Conservation (phyloP, 2,329 filamentous ascomycete genomes). For the Pseudocercospora eumusae region DNA sequence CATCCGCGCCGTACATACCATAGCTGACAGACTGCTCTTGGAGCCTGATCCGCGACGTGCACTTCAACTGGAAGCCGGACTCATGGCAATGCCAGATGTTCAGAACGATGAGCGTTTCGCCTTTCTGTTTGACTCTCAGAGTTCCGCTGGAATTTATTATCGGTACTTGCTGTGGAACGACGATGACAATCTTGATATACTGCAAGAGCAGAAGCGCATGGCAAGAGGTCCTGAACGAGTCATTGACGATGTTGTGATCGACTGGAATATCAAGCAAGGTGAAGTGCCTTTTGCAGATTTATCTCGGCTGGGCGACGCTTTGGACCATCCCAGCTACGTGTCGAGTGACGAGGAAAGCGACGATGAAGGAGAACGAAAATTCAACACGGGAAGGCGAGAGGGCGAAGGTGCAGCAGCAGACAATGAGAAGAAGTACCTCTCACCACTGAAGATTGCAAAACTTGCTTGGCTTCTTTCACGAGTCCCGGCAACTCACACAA, state of each 20-base stretch:
- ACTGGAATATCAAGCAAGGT: conserved; percentile 75
- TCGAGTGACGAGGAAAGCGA: conserved; percentile 83
- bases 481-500: conserved; percentile 72
- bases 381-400: conserved; percentile 41
- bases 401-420: conserved; percentile 43
- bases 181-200: conserved; percentile 49
- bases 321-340: conserved; percentile 81
- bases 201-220: conserved; percentile 44
- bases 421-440: conserved; percentile 62
- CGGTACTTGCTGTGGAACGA: conserved; percentile 80
- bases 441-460: conserved; percentile 80
- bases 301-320: conserved; percentile 73
- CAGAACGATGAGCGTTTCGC: conserved; percentile 88
- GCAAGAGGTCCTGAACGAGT: conserved; percentile 35
- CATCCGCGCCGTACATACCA: conserved; percentile 82
- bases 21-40: conserved; percentile 75
- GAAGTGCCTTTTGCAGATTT: conserved; percentile 62
- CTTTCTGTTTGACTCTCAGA: conserved; percentile 87
- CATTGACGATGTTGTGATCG: conserved; percentile 73
- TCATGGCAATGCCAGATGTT: conserved; percentile 84
- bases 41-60: conserved; percentile 56
- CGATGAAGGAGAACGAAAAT: conserved; percentile 52
- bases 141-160: conserved; percentile 81
- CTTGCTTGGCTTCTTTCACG: conserved; percentile 80
- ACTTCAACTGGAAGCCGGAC: conserved; percentile 82